Percentiles rank a stretch among this genome's conserved stretches.
These are phyloP conservation scores for Thuidium tamariscinum DNA, from an alignment of 225 moss, liverwort and hornwort species.

Conservation along the genomic window DNA sequence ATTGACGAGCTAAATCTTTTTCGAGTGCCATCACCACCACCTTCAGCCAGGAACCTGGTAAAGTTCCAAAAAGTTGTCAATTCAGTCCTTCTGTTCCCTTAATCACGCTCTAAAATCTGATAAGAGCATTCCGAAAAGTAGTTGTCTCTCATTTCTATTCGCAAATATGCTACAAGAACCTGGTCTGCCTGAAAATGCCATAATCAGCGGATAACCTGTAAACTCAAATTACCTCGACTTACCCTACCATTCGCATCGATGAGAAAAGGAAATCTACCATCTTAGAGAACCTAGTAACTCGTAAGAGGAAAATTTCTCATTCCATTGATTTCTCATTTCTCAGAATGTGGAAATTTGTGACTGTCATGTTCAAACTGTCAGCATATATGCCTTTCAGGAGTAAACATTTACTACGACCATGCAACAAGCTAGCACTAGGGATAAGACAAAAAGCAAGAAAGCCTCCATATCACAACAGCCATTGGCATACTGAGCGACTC, in stretches of 20 bases:
- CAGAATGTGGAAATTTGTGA: neutral
- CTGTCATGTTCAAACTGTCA: neutral
- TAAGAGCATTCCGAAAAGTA: neutral
- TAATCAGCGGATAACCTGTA: neutral
- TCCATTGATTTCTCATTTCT: neutral
- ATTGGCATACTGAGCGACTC: neutral
- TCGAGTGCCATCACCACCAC: constrained; percentile 73
- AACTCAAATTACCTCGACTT: neutral
- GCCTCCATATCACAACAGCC: neutral
- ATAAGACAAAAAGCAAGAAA: neutral
- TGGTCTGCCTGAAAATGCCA: neutral
- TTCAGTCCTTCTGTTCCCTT: neutral
- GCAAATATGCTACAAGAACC: neutral
- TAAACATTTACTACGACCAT: neutral
- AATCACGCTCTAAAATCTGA: neutral
- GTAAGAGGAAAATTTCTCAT: neutral
- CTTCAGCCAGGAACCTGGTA: constrained; percentile 86
- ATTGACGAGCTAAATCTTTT: constrained; percentile 54
- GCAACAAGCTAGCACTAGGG: neutral
- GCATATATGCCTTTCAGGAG: neutral
- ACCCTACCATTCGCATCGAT: neutral
- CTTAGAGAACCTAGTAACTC: neutral
- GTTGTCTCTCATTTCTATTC: neutral
- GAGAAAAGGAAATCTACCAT: neutral
- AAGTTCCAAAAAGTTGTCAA: neutral